phyloP scores from a whole-genome alignment of 164 flowering plant genomes.

The Aristolochia contorta region DNA sequence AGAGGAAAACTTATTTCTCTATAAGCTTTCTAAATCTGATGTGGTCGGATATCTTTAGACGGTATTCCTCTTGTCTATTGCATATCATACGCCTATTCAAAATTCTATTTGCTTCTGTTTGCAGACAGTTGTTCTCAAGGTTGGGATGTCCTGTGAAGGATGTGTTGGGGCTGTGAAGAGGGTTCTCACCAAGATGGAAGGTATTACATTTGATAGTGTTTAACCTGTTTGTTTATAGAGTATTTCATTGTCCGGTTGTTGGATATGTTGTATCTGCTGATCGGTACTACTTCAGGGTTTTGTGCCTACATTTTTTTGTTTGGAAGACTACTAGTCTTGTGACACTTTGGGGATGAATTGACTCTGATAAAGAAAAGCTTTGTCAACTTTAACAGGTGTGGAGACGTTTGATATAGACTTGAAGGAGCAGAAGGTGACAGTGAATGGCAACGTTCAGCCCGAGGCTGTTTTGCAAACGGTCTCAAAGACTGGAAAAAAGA shows the following conservation, averaged over 20 bases:
- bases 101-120: not conserved
- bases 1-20: no score
- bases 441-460: constrained; percentile 69
- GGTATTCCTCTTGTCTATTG: no score
- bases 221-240: not conserved
- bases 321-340: not conserved
- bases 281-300: no score
- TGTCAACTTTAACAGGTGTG: constrained; percentile 41
- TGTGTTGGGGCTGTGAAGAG: constrained; percentile 89
- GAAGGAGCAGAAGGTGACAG: constrained; percentile 83
- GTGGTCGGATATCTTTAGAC: no score
- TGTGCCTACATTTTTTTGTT: no score
- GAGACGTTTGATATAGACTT: constrained; percentile 72
- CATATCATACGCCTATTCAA: no score
- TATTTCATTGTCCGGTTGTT: no score
- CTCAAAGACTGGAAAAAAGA: constrained; percentile 84
- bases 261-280: no score
- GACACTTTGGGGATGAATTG: not conserved
- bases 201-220: constrained; percentile 17
- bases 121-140: constrained; percentile 95
- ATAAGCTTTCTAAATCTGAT: no score
- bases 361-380: no score
- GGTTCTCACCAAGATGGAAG: constrained; percentile 86
- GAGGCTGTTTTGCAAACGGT: constrained; percentile 84
- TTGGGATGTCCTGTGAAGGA: constrained; percentile 86